Evolutionary conservation across 2,329 filamentous ascomycete species (phyloP).

Genomic region (Ceratocystis albifundus): DNA sequence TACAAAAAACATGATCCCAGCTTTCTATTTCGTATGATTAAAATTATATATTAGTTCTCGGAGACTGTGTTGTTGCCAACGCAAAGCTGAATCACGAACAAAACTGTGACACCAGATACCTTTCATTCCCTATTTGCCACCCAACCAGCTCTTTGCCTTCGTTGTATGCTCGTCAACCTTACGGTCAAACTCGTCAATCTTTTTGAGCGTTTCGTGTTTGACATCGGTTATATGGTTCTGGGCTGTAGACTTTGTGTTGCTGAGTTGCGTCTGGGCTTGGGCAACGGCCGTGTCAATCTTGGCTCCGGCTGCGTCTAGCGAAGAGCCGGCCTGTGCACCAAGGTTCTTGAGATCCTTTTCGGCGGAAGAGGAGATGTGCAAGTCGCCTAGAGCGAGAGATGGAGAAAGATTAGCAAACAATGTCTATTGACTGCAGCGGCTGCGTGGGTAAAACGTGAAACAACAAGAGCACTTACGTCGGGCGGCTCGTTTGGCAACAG

Average conservation of each 20-base stretch:
- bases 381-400: slow-evolving; percentile 51
- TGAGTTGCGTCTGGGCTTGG: slow-evolving; percentile 52
- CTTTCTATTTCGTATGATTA: background rate
- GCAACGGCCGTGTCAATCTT: slow-evolving; percentile 30
- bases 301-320: slow-evolving; percentile 54
- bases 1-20: background rate
- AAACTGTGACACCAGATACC: background rate
- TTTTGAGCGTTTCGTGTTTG: slow-evolving; percentile 53
- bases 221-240: slow-evolving; percentile 51
- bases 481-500: slow-evolving; percentile 49
- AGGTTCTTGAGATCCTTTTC: slow-evolving; percentile 49
- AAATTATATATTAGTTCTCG: background rate
- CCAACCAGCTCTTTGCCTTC: slow-evolving; percentile 89
- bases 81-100: background rate
- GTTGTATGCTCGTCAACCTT: slow-evolving; percentile 66
- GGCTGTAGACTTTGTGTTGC: slow-evolving; percentile 49
- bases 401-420: background rate
- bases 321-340: slow-evolving; percentile 44
- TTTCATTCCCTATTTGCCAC: slow-evolving; percentile 39
- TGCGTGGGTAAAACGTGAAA: too few relatives aligned
- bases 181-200: slow-evolving; percentile 72
- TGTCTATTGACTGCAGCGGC: background rate
- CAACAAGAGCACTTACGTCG: slow-evolving; percentile 50
- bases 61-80: background rate
- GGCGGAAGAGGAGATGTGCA: slow-evolving; percentile 54